Percentiles rank a stretch among this genome's conserved stretches.
Evolutionary conservation across 441 rosid genomes (phyloP).

Genomic region (Populus tomentosa): DNA sequence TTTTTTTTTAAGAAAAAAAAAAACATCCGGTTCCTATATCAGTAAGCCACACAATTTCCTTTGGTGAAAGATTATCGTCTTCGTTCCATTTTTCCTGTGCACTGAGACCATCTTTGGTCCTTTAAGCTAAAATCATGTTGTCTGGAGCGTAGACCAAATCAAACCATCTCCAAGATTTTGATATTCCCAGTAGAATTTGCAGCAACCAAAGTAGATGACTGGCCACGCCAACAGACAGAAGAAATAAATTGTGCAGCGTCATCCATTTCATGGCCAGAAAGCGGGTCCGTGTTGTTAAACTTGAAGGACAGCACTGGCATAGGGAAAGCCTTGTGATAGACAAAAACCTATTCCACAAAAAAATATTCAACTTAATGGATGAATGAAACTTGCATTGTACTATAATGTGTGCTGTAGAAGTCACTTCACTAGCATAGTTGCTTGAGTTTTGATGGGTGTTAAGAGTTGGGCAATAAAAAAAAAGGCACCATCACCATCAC

Average conservation of each 20-base stretch:
- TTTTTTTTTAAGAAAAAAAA: too few species aligned
- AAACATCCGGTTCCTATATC: not conserved
- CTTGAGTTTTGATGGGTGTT: not conserved
- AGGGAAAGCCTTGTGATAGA: slow-evolving; percentile 97
- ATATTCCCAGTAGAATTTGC: slow-evolving; percentile 97
- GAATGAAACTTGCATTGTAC: not conserved
- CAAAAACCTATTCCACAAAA: slow-evolving; percentile 53
- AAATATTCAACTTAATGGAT: not conserved
- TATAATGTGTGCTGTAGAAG: not conserved
- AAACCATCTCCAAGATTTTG: slow-evolving; percentile 92
- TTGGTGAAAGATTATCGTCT: slow-evolving; percentile 1
- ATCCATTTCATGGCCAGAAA: slow-evolving; percentile 61
- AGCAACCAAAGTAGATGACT: slow-evolving; percentile 76
- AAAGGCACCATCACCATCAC: not conserved
- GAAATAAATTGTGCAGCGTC: slow-evolving; percentile 81
- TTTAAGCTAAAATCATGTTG: not conserved
- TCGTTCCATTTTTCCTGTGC: slow-evolving; percentile 1
- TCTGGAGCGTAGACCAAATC: slow-evolving; percentile 12
- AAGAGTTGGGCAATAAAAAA: not conserved
- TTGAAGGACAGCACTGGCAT: slow-evolving; percentile 90
- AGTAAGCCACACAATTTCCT: slow-evolving; percentile 21
- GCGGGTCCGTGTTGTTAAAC: slow-evolving; percentile 53
- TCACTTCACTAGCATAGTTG: not conserved
- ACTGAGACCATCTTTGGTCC: not conserved
- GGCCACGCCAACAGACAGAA: slow-evolving; percentile 90